These are phyloP conservation scores for Naganishia kalamii DNA, from an alignment of 768 basidiomycete species.

Conservation along the genomic window DNA sequence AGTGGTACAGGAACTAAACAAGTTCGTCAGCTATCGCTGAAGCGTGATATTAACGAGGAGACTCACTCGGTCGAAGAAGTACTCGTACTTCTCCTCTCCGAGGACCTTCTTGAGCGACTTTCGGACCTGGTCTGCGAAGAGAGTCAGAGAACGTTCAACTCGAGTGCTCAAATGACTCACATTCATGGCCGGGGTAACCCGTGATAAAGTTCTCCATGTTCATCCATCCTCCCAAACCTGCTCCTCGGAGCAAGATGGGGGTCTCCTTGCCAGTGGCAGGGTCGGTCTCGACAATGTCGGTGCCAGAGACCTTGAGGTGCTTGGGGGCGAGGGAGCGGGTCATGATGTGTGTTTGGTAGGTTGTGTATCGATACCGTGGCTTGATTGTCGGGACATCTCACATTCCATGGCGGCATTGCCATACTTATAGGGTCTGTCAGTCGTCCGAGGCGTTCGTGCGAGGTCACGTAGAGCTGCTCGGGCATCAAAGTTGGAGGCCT, in stretches of 20 bases:
- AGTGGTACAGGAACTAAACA: constrained; percentile 68
- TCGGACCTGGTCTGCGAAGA: constrained; percentile 53
- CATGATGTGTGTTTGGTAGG: too few species aligned
- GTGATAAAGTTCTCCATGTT: constrained; percentile 40
- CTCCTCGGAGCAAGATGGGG: constrained; percentile 23
- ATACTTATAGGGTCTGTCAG: constrained; percentile 13
- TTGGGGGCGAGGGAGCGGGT: constrained; percentile 3
- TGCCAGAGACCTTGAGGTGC: constrained; percentile 20
- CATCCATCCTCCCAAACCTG: constrained; percentile 37
- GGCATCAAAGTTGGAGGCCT: neutral
- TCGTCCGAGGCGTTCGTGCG: neutral
- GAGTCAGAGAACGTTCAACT: neutral
- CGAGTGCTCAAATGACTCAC: constrained; percentile 36
- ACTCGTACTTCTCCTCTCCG: constrained; percentile 60
- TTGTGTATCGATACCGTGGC: constrained; percentile 8
- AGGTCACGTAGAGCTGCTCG: neutral
- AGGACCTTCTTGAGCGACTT: constrained; percentile 61
- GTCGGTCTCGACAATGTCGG: constrained; percentile 20
- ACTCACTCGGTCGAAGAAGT: constrained; percentile 75
- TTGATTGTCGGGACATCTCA: neutral
- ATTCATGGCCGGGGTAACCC: constrained; percentile 76
- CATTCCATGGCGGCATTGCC: neutral
- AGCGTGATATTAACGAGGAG: neutral
- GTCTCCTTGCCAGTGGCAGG: constrained; percentile 14
- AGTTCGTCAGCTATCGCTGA: neutral